Percentiles rank a stretch among this genome's conserved stretches.
Conservation (phyloP, 2,329 filamentous ascomycete species). For the Colletotrichum sp. region DNA sequence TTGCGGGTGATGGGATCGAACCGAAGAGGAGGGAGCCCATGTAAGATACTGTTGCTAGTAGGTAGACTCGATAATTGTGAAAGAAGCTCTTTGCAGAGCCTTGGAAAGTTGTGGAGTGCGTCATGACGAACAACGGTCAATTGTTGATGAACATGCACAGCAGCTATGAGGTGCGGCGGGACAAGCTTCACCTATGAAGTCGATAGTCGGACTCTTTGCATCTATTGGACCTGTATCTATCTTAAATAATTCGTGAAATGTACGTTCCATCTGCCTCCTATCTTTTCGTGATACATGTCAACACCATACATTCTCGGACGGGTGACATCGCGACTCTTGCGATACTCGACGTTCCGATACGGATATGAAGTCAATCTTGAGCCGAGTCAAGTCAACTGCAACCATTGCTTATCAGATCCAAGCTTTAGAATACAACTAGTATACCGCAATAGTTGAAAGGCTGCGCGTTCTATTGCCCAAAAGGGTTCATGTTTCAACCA, state of each 20-base stretch:
- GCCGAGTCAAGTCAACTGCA: background rate
- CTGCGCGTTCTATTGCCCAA: background rate
- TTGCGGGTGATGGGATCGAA: background rate
- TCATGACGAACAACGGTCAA: background rate
- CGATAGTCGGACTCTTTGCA: too few relatives aligned
- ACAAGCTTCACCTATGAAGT: too few relatives aligned
- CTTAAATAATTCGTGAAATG: too few relatives aligned
- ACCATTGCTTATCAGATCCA: background rate
- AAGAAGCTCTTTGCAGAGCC: background rate
- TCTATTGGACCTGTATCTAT: accelerated
- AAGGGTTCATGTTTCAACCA: background rate
- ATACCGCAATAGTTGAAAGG: accelerated
- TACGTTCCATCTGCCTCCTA: too few relatives aligned
- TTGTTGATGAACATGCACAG: background rate
- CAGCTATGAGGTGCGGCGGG: too few relatives aligned
- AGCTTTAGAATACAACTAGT: too few relatives aligned
- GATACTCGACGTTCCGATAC: background rate
- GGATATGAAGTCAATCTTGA: background rate
- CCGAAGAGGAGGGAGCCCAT: background rate
- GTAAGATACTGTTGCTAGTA: background rate
- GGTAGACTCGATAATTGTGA: background rate
- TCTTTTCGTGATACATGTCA: background rate
- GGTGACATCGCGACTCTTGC: background rate
- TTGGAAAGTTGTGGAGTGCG: background rate
- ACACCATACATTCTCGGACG: background rate